Evolutionary conservation across 1,139 yeast species (phyloP).

Genomic region (Neolecta irregularis): DNA sequence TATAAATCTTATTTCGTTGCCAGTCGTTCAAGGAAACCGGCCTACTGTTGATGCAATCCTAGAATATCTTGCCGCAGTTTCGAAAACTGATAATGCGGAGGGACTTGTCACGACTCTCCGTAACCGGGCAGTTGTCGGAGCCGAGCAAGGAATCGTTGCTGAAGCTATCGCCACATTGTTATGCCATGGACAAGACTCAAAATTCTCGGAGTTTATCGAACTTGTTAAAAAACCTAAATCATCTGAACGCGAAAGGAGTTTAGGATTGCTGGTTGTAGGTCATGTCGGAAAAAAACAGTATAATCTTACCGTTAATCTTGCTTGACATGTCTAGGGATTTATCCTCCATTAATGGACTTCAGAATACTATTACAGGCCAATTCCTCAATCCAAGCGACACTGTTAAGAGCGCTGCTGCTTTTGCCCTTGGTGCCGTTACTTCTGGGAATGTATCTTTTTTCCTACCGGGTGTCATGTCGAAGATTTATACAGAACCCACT

Average conservation of each 20-base stretch:
- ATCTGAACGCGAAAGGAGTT: no score
- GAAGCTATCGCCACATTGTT: constrained; percentile 12
- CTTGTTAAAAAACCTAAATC: no score
- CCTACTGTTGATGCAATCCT: constrained; percentile 9
- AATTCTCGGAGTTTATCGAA: no score
- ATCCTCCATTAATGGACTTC: no score
- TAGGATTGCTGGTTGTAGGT: no score
- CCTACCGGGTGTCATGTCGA: constrained; percentile 25
- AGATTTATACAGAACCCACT: constrained; percentile 20
- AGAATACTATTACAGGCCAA: no score
- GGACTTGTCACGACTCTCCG: neutral
- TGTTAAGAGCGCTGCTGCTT: constrained; percentile 35
- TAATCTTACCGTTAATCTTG: no score
- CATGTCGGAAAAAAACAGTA: no score
- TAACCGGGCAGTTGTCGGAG: neutral
- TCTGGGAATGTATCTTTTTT: constrained; percentile 27
- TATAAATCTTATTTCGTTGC: constrained; percentile 5
- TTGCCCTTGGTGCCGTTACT: constrained; percentile 38
- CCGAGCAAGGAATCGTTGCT: neutral
- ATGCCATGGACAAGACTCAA: no score
- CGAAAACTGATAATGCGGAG: constrained; percentile 7
- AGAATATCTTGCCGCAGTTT: constrained; percentile 4
- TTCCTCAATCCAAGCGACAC: constrained; percentile 20
- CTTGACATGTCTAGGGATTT: constrained; percentile 17
- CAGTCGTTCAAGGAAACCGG: constrained; percentile 1